Evolutionary conservation across 2,329 filamentous ascomycete genomes (phyloP).

Genomic region (Cladobotryum protrusum): DNA sequence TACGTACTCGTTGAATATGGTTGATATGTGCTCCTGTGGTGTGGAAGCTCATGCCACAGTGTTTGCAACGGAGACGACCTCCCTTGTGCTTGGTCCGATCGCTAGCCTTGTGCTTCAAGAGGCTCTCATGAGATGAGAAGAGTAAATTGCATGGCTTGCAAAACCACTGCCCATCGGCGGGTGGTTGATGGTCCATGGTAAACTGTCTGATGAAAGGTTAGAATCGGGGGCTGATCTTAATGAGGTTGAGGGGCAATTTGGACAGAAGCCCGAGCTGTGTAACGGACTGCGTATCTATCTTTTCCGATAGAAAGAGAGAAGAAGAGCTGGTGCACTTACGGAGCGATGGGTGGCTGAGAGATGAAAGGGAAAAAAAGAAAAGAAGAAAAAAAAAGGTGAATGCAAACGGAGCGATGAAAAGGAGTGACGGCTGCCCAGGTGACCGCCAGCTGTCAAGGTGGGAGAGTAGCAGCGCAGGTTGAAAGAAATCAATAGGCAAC

Average conservation of each 20-base stretch:
- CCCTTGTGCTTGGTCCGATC: conserved; percentile 17
- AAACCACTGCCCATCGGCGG: conserved; percentile 13
- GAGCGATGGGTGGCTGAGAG: not conserved
- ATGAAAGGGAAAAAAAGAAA: not conserved
- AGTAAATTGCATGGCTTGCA: conserved; percentile 25
- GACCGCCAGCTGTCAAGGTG: not conserved
- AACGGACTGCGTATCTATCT: no score
- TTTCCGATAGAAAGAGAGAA: not conserved
- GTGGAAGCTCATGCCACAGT: conserved; percentile 32
- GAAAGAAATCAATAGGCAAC: not conserved
- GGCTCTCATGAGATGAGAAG: conserved; percentile 20
- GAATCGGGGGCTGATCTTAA: not conserved
- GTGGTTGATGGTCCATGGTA: conserved; percentile 2
- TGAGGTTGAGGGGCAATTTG: no score
- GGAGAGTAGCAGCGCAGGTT: not conserved
- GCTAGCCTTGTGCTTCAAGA: conserved; percentile 25
- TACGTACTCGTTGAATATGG: conserved; percentile 32
- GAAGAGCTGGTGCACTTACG: not conserved
- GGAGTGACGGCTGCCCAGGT: not conserved
- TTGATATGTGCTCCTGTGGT: conserved; percentile 23
- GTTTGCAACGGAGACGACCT: conserved; percentile 31
- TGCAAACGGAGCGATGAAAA: not conserved
- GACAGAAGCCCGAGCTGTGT: no score
- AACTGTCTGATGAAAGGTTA: not conserved
- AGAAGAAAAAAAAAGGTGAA: not conserved